A percentile compares a stretch with the other conserved stretches of the same genome.
Evolutionary conservation across 306 rosid genomes (phyloP).

Genomic region (Spatholobus suberectus): DNA sequence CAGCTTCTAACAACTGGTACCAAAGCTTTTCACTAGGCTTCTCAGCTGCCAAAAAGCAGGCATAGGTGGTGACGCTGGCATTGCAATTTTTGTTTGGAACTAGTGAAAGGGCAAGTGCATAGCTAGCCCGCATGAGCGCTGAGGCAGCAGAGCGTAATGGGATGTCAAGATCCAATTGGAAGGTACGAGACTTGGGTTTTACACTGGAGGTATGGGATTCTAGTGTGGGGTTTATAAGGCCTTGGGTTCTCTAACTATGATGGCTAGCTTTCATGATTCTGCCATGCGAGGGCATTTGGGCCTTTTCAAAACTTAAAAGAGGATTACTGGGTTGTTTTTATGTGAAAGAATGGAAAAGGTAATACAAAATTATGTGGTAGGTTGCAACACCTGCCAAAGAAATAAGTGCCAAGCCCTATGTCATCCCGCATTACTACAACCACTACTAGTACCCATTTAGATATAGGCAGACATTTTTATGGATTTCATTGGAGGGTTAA

Average conservation of each 20-base stretch:
- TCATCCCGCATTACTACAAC: background rate
- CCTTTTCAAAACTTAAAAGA: background rate
- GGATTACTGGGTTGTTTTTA: background rate
- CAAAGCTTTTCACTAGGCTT: background rate
- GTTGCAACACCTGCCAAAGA: background rate
- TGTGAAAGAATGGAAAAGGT: background rate
- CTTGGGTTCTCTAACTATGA: background rate
- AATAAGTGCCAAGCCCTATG: background rate
- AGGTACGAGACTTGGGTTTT: too few species aligned
- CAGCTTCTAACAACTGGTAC: background rate
- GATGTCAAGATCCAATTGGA: too few species aligned
- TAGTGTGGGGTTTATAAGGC: background rate
- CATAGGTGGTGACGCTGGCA: background rate
- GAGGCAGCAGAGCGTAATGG: too few species aligned
- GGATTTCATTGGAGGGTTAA: too few species aligned
- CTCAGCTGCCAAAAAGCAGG: background rate
- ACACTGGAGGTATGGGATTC: background rate
- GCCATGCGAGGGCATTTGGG: background rate
- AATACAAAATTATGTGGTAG: background rate
- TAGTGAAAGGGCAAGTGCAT: background rate
- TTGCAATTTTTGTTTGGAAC: too few species aligned
- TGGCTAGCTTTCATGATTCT: background rate
- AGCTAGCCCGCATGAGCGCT: background rate
- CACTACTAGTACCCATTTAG: background rate
- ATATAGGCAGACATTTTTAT: too few species aligned